Percentiles rank a stretch among this genome's conserved stretches.
phyloP scores from a whole-genome alignment of 306 rosid genomes.

The Geum urbanum region DNA sequence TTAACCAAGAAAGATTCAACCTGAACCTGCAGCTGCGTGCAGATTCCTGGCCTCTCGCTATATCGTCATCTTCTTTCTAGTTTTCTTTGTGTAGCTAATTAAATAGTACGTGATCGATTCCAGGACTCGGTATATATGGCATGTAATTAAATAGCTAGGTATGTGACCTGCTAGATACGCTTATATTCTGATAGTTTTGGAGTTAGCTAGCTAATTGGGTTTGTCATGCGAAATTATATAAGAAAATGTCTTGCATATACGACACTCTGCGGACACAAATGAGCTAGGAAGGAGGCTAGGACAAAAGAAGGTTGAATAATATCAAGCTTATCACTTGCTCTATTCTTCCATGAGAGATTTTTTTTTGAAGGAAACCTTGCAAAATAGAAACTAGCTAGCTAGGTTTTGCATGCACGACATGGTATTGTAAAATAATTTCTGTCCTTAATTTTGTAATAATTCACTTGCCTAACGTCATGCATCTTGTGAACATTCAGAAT shows the following conservation, averaged over 20 bases:
- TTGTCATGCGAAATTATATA: background rate
- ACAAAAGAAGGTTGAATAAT: background rate
- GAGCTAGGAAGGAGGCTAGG: background rate
- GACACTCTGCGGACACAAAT: background rate
- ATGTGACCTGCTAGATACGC: background rate
- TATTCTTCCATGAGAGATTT: too few relatives aligned
- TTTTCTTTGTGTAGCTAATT: background rate
- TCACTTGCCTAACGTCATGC: too few relatives aligned
- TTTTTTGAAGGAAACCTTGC: too few relatives aligned
- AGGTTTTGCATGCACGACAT: too few relatives aligned
- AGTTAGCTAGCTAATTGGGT: background rate
- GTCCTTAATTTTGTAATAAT: too few relatives aligned
- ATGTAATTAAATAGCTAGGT: background rate
- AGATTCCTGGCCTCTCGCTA: background rate
- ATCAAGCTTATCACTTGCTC: background rate
- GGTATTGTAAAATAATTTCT: too few relatives aligned
- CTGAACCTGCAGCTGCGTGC: too few relatives aligned
- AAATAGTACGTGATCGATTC: too few relatives aligned
- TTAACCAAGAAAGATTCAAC: background rate
- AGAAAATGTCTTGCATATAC: background rate
- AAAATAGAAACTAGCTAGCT: too few relatives aligned
- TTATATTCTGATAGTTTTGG: background rate
- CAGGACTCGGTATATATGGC: background rate
- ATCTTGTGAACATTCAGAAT: too few relatives aligned
- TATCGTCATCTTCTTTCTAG: background rate